phyloP scores from a whole-genome alignment of 1,284 basidiomycete species.

The Tetrapyrgos nigripes region DNA sequence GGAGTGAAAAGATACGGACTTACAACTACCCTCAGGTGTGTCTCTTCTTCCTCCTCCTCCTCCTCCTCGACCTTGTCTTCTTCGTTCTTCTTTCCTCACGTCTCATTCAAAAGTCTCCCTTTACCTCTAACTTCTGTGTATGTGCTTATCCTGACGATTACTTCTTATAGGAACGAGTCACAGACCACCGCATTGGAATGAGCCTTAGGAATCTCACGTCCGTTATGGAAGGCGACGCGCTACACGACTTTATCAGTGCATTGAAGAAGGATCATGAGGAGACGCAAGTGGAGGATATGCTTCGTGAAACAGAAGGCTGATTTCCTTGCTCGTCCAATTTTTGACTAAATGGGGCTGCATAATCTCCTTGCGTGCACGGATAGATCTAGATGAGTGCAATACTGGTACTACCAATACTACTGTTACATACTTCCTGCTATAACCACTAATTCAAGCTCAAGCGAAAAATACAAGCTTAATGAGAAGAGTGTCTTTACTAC shows the following conservation, averaged over 20 bases:
- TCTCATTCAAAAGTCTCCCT: too few relatives aligned
- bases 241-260: constrained; percentile 69
- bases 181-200: constrained; percentile 88
- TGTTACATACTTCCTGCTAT: too few relatives aligned
- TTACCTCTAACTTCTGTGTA: too few relatives aligned
- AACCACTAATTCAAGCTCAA: too few relatives aligned
- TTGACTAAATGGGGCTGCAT: too few relatives aligned
- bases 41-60: neutral
- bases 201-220: constrained; percentile 77
- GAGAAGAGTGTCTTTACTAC: too few relatives aligned
- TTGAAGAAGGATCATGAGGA: constrained; percentile 71
- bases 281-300: constrained; percentile 71
- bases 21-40: constrained; percentile 89
- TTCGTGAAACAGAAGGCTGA: too few relatives aligned
- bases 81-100: neutral
- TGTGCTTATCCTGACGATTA: neutral
- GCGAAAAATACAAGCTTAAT: too few relatives aligned
- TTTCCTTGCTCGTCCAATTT: too few relatives aligned
- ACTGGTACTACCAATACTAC: too few relatives aligned
- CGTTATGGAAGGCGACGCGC: constrained; percentile 81
- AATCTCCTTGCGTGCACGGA: too few relatives aligned
- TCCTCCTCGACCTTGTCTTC: neutral
- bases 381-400: too few relatives aligned
- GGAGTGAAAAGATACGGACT: constrained; percentile 93
- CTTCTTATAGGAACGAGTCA: constrained; percentile 77